These are phyloP conservation scores for Phytophthora crassamura DNA, from an alignment of 352 stramenopile genomes.

Conservation along the genomic window DNA sequence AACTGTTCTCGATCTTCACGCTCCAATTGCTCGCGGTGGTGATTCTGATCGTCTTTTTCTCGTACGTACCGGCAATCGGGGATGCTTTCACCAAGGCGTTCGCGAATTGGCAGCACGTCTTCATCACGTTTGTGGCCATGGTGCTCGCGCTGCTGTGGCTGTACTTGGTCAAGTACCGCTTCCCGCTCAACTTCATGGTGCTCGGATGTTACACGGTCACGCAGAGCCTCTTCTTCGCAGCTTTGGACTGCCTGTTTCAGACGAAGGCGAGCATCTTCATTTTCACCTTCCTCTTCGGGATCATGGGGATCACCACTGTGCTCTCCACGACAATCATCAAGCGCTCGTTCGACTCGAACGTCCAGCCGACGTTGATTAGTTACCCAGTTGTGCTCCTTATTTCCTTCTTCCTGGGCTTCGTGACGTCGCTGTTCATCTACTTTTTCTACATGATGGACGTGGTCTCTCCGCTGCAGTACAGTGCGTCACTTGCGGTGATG, in stretches of 20 bases:
- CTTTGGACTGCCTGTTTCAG: conserved; percentile 61
- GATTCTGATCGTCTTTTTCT: conserved; percentile 49
- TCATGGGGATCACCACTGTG: conserved; percentile 66
- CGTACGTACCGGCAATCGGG: conserved; percentile 36
- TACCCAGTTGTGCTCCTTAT: conserved; percentile 63
- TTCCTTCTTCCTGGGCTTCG: conserved; percentile 59
- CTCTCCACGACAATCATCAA: conserved; percentile 61
- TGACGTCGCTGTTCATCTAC: conserved; percentile 69
- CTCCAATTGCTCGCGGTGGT: conserved; percentile 67
- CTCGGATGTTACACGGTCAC: conserved; percentile 62
- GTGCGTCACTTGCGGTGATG: conserved; percentile 57
- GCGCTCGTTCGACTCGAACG: conserved; percentile 40
- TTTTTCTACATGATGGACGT: conserved; percentile 61
- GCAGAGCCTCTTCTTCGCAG: conserved; percentile 68
- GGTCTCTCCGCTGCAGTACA: conserved; percentile 63
- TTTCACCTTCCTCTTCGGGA: conserved; percentile 63
- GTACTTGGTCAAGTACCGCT: conserved; percentile 80
- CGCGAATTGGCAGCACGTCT: conserved; percentile 57
- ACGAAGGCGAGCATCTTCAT: conserved; percentile 74
- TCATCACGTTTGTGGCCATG: conserved; percentile 58
- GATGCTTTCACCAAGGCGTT: conserved; percentile 45
- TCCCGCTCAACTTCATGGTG: conserved; percentile 76
- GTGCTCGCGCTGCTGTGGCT: conserved; percentile 65
- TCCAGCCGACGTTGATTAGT: conserved; percentile 54
- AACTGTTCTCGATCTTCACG: conserved; percentile 78